Conservation (phyloP, 441 rosid genomes). For the Lepidium campestre region DNA sequence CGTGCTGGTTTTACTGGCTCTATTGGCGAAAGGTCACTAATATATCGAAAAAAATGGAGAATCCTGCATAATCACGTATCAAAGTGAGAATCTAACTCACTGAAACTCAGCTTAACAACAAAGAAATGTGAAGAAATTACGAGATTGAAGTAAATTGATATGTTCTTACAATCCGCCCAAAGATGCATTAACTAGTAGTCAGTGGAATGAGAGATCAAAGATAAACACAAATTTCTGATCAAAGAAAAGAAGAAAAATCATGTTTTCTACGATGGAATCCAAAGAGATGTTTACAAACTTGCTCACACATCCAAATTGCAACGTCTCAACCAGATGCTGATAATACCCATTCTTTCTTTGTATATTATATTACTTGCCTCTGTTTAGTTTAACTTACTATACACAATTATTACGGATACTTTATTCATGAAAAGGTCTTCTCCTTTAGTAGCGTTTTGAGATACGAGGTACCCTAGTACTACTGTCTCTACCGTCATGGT, state of each 20-base stretch:
- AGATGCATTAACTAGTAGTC: no score
- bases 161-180: no score
- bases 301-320: no score
- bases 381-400: neutral
- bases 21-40: conserved; percentile 50
- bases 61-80: conserved; percentile 35
- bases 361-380: neutral
- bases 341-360: no score
- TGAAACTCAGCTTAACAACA: neutral
- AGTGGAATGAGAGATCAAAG: no score
- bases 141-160: no score
- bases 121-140: neutral
- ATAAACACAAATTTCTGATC: no score
- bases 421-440: neutral
- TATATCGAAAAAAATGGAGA: conserved; percentile 59
- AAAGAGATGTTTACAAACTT: no score
- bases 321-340: no score
- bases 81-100: neutral
- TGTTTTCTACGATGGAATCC: no score
- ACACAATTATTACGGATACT: neutral
- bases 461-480: conserved; percentile 65
- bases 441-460: conserved; percentile 56
- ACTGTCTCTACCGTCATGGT: conserved; percentile 56
- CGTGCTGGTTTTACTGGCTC: conserved; percentile 33
- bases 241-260: no score